A percentile compares a stretch with the other conserved stretches of the same genome.
phyloP scores from a whole-genome alignment of 305 asterid genomes.

The Lippia alba region DNA sequence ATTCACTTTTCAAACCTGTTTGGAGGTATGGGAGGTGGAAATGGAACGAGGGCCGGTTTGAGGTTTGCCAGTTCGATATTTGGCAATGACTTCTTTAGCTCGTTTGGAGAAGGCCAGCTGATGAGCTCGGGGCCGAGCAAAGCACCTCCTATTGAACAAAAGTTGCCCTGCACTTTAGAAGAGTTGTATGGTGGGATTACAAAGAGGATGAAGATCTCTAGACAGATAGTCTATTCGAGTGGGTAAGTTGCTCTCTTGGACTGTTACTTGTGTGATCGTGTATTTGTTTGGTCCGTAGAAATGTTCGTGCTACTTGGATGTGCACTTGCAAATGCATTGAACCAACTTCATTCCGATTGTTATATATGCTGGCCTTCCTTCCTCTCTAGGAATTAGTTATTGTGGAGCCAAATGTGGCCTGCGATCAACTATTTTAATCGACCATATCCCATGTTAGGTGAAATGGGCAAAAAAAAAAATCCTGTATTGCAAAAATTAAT shows the following conservation, averaged over 20 bases:
- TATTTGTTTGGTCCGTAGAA: no score
- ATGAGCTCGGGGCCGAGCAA: conserved; percentile 50
- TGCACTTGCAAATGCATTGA: no score
- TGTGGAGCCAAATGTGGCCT: no score
- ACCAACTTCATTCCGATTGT: no score
- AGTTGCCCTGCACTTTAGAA: conserved; percentile 59
- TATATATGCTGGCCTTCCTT: no score
- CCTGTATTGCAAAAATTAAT: no score
- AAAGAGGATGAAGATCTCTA: conserved; percentile 69
- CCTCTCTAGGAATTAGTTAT: no score
- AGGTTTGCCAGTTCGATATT: neutral
- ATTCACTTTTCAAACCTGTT: neutral
- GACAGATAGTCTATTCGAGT: conserved; percentile 62
- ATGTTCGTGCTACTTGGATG: no score
- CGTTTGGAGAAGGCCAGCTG: conserved; percentile 29
- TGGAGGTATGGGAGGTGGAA: neutral
- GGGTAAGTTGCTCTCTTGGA: conserved; percentile 46
- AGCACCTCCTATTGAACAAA: conserved; percentile 55
- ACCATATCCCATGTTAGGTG: no score
- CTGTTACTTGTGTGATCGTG: neutral
- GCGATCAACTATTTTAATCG: no score
- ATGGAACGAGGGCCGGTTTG: no score
- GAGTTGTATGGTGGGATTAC: conserved; percentile 67
- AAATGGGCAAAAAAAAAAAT: no score
- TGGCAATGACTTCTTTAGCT: neutral